phyloP scores from a whole-genome alignment of 352 stramenopile genomes.

The Peronosclerospora sorghi region DNA sequence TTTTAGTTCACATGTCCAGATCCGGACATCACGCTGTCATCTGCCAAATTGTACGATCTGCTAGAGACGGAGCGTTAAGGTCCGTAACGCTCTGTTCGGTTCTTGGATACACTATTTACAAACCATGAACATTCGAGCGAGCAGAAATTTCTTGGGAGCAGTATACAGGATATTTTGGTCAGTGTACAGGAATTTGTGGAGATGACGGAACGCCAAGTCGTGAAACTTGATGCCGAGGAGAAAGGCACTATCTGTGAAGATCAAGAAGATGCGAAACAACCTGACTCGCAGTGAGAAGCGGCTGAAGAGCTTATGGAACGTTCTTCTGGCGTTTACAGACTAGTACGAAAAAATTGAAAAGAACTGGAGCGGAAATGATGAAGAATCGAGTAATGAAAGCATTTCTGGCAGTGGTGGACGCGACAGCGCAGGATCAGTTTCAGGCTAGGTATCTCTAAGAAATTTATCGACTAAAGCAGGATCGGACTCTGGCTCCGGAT shows the following conservation, averaged over 20 bases:
- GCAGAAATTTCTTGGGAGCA: constrained; percentile 83
- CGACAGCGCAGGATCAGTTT: constrained; percentile 34
- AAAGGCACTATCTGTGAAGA: constrained; percentile 85
- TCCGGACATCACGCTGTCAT: constrained; percentile 89
- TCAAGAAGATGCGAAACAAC: constrained; percentile 91
- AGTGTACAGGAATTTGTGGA: constrained; percentile 81
- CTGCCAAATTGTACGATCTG: constrained; percentile 87
- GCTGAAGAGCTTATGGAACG: constrained; percentile 85
- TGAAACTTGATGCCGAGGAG: constrained; percentile 88
- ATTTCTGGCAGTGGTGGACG: constrained; percentile 7
- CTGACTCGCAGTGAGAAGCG: constrained; percentile 92
- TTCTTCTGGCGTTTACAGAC: constrained; percentile 95
- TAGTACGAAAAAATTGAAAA: constrained; percentile 96
- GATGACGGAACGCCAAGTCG: constrained; percentile 78
- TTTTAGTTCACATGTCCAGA: constrained; percentile 74
- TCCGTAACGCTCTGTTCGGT: constrained; percentile 82
- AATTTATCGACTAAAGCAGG: constrained; percentile 64
- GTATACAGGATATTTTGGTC: constrained; percentile 59
- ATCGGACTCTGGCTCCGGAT: constrained; percentile 27
- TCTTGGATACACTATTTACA: constrained; percentile 85
- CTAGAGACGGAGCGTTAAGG: constrained; percentile 86
- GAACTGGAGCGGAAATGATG: constrained; percentile 90
- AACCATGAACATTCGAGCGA: constrained; percentile 79
- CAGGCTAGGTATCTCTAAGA: constrained; percentile 78
- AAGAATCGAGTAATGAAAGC: constrained; percentile 26